phyloP scores from a whole-genome alignment of 2,329 filamentous ascomycete species.

The Pezicula rhizophila region DNA sequence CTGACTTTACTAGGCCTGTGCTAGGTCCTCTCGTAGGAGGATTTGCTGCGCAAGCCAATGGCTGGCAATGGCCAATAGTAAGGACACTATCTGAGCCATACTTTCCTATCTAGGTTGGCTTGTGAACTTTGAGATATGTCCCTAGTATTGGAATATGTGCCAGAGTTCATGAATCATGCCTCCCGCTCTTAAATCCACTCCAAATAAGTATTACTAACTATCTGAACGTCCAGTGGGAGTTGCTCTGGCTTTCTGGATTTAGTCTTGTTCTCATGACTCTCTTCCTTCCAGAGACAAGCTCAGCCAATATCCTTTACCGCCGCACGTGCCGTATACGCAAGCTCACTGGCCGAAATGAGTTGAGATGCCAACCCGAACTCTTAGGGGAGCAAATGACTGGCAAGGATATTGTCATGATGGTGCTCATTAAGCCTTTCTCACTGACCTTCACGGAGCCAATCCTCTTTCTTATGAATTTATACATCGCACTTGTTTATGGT shows the following conservation, averaged over 20 bases:
- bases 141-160: constrained; percentile 34
- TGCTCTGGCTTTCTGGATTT: constrained; percentile 52
- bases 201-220: background rate
- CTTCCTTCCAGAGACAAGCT: constrained; percentile 55
- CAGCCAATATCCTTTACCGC: constrained; percentile 38
- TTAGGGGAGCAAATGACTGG: constrained; percentile 45
- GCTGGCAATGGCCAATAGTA: constrained; percentile 52
- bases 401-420: constrained; percentile 40
- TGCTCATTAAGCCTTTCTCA: constrained; percentile 52
- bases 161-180: background rate
- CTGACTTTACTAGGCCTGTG: constrained; percentile 28
- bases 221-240: constrained; percentile 33
- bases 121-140: background rate
- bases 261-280: constrained; percentile 51
- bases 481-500: constrained; percentile 55
- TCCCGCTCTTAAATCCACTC: background rate
- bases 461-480: constrained; percentile 54
- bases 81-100: constrained; percentile 50
- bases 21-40: constrained; percentile 55
- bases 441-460: constrained; percentile 56
- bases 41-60: constrained; percentile 48
- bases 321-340: constrained; percentile 36
- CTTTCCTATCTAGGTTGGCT: constrained; percentile 14
- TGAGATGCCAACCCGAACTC: constrained; percentile 55
- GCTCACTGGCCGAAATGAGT: constrained; percentile 40